Evolutionary conservation across 1,139 yeast species (phyloP), one percentile per base, ranked within the genome.

Genomic region (Hanseniaspora sp.): DNA sequence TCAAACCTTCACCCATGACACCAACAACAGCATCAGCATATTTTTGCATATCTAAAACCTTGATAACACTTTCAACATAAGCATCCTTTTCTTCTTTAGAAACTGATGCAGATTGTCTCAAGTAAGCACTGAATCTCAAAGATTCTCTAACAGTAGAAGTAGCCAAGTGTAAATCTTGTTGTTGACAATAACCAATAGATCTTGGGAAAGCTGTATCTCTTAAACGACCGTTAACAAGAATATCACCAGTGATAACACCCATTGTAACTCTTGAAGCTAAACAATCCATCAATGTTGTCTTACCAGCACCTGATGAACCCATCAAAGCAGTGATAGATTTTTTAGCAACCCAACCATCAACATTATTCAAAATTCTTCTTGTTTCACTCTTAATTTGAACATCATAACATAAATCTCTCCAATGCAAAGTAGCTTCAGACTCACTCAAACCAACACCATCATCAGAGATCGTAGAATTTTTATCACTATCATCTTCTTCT

Each of bases 261-360:
- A 77, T 73, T 18, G 83, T 79, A 15, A 80, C 79, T 65, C 87
- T 77, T 59, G 79, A 79, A 30, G 86, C 82, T 57, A 81, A 71
- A 56, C 81, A 80, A 67, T 81, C 83, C 59, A 82, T 71, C 41
- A 77, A 64, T 1, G 87, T 81, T 18, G 87, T 82, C 63, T 81
- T 81, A 69, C 87, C 87, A 48, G 87, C 86, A 66, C 87, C 87
- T 15, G 86, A 80, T 17, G 84, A 81, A 55, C 87, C 87, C 86
- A 82, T 80, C 29, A 80, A 69, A 9, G 86, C 86, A 41, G 83
- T 79, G 57, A 80, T 68, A 17, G 79, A 75, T 56, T 80, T 78
- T 13, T 85, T 84, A 63, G 78, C 78, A 54, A 82, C 85, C 81
- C 83, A 81, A 46, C 86, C 86, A 62, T 79, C 83, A 55, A 81